A percentile compares a stretch with the other conserved stretches of the same genome.
These are phyloP conservation scores for Parmelia sp. DNA, from an alignment of 495 filamentous ascomycete species.

Conservation along the genomic window DNA sequence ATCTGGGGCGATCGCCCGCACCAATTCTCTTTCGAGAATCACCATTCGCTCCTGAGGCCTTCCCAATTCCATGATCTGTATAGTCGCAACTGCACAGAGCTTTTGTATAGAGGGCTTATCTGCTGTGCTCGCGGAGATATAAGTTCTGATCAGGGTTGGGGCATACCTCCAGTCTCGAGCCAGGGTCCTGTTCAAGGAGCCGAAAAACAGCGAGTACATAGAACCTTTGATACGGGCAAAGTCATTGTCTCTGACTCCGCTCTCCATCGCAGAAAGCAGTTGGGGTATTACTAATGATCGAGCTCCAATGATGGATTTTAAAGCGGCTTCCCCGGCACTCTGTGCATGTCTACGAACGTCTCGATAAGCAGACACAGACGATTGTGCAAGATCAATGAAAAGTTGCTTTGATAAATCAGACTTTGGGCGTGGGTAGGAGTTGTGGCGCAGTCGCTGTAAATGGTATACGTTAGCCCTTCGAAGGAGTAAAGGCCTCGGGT, in stretches of 20 bases:
- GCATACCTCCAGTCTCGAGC: slow-evolving; percentile 90
- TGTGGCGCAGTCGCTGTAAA: slow-evolving; percentile 85
- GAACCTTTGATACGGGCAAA: slow-evolving; percentile 89
- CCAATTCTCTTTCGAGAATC: slow-evolving; percentile 65
- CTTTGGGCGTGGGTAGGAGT: slow-evolving; percentile 76
- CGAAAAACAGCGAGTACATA: slow-evolving; percentile 81
- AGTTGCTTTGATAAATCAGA: slow-evolving; percentile 78
- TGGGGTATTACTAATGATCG: slow-evolving; percentile 82
- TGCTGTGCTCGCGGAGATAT: slow-evolving; percentile 79
- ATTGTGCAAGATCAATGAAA: slow-evolving; percentile 81
- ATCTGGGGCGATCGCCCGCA: slow-evolving; percentile 67
- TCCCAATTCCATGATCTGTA: slow-evolving; percentile 86
- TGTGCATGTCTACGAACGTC: slow-evolving; percentile 93
- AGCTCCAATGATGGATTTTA: slow-evolving; percentile 85
- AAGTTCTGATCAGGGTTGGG: slow-evolving; percentile 75
- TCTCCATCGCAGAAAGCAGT: slow-evolving; percentile 69
- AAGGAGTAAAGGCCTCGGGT: slow-evolving; percentile 81
- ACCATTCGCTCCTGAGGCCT: slow-evolving; percentile 79
- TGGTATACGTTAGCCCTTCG: slow-evolving; percentile 92
- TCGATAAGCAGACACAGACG: slow-evolving; percentile 87
- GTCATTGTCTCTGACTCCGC: slow-evolving; percentile 75
- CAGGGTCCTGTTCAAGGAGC: slow-evolving; percentile 80
- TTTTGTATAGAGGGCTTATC: slow-evolving; percentile 94
- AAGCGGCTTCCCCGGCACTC: slow-evolving; percentile 80
- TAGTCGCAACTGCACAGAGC: slow-evolving; percentile 71